A percentile compares a stretch with the other conserved stretches of the same genome.
Evolutionary conservation across 306 rosid genomes (phyloP).

Genomic region (Benincasa hispida): DNA sequence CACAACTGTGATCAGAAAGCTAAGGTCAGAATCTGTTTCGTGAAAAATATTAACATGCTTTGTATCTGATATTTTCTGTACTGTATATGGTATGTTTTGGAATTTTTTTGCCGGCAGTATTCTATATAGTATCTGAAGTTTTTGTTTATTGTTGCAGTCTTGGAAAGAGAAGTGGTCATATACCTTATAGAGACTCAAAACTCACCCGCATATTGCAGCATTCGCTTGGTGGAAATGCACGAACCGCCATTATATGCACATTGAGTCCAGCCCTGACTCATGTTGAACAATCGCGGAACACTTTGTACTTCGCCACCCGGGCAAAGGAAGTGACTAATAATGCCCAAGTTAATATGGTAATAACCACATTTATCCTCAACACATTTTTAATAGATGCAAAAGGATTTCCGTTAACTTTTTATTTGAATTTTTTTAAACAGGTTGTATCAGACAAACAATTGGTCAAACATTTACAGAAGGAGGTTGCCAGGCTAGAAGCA

Average conservation of each 20-base stretch:
- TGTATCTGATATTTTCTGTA: not conserved
- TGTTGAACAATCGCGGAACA: slow-evolving; percentile 92
- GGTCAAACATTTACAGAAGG: slow-evolving; percentile 92
- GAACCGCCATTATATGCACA: slow-evolving; percentile 97
- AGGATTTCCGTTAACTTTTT: not conserved
- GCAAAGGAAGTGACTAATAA: slow-evolving; percentile 97
- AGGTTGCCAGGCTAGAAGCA: slow-evolving; percentile 96
- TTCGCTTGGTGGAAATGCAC: slow-evolving; percentile 98
- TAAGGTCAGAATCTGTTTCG: slow-evolving; percentile 49
- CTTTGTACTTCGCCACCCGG: slow-evolving; percentile 87
- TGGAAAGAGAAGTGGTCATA: slow-evolving; percentile 88
- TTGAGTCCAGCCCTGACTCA: slow-evolving; percentile 91
- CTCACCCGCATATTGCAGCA: slow-evolving; percentile 97
- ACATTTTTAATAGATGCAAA: not conserved
- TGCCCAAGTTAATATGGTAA: slow-evolving; percentile 97
- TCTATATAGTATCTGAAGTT: not conserved
- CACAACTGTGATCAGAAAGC: slow-evolving; percentile 97
- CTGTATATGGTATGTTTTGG: not conserved
- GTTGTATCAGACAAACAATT: slow-evolving; percentile 91
- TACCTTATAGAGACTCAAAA: slow-evolving; percentile 97
- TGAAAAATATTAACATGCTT: not conserved
- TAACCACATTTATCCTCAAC: not conserved
- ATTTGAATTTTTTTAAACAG: slow-evolving; percentile 19
- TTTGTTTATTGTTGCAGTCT: slow-evolving; percentile 33
- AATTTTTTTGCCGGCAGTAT: not conserved